These are phyloP conservation scores for Rhizophagus prolifer DNA, from an alignment of 192 early-diverging fungal genomes.

Conservation along the genomic window DNA sequence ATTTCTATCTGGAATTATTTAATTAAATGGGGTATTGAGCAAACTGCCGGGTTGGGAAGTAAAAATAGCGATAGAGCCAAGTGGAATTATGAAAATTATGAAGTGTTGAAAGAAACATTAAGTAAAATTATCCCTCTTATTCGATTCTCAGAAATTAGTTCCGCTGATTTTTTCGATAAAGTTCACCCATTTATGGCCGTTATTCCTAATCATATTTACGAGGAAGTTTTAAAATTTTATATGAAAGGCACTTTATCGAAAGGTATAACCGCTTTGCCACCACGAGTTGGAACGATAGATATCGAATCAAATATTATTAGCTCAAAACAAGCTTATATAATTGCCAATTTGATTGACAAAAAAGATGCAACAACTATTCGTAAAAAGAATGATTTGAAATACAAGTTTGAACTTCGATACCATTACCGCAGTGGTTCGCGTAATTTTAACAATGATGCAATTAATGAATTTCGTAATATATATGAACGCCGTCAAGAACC, in stretches of 20 bases:
- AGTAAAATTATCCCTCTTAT: slow-evolving; percentile 2
- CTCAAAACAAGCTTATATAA: neutral
- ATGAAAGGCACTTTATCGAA: neutral
- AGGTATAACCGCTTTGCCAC: neutral
- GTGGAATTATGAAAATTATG: slow-evolving; percentile 4
- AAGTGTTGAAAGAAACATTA: neutral
- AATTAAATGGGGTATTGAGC: too few relatives aligned
- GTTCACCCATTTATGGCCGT: neutral
- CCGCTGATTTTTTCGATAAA: neutral
- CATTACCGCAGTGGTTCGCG: neutral
- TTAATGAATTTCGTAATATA: too few relatives aligned
- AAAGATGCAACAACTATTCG: neutral
- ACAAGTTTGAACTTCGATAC: neutral
- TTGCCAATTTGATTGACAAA: slow-evolving; percentile 11
- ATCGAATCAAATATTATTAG: neutral
- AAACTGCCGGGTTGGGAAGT: neutral
- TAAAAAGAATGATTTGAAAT: neutral
- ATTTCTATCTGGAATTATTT: slow-evolving; percentile 13
- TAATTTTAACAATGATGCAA: neutral
- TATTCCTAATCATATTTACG: neutral
- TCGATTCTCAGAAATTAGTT: slow-evolving; percentile 7
- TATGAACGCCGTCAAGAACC: too few relatives aligned
- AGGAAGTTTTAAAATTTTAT: neutral
- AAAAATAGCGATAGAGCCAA: neutral
- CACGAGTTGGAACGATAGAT: too few relatives aligned